Conservation (phyloP, 2,329 filamentous ascomycete genomes). For the Cladorrhinum sp. region DNA sequence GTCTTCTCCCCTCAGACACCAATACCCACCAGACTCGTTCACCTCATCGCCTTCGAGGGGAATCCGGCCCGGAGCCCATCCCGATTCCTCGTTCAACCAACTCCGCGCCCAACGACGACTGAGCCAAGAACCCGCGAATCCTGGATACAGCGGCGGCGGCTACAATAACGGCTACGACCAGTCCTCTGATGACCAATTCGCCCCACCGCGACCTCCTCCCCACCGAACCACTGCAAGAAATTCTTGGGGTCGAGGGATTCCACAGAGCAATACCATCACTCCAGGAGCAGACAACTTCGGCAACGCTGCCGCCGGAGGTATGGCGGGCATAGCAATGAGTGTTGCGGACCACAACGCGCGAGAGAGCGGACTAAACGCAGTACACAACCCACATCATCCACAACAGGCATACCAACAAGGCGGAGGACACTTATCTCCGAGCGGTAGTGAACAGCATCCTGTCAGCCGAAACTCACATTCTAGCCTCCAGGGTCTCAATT, state of each 20-base stretch:
- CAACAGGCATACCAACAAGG: slow-evolving; percentile 29
- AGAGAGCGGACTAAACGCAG: slow-evolving; percentile 63
- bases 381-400: slow-evolving; percentile 41
- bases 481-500: slow-evolving; percentile 40
- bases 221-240: slow-evolving; percentile 24
- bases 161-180: slow-evolving; percentile 24
- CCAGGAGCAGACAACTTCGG: slow-evolving; percentile 68
- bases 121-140: slow-evolving; percentile 28
- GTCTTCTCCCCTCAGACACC: slow-evolving; percentile 15
- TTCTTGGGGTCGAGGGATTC: slow-evolving; percentile 25
- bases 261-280: slow-evolving; percentile 47
- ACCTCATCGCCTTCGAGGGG: slow-evolving; percentile 19
- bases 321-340: slow-evolving; percentile 64
- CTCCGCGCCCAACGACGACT: slow-evolving; percentile 36
- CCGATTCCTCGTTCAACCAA: slow-evolving; percentile 38
- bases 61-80: slow-evolving; percentile 32
- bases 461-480: slow-evolving; percentile 40
- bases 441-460: neutral
- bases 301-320: slow-evolving; percentile 59
- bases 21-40: slow-evolving; percentile 23
- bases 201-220: slow-evolving; percentile 29
- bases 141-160: slow-evolving; percentile 20
- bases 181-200: slow-evolving; percentile 24
- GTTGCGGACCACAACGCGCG: slow-evolving; percentile 63
- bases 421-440: slow-evolving; percentile 2